A percentile compares a stretch with the other conserved stretches of the same genome.
These are phyloP conservation scores for Cylindrotheca fusiformis DNA, from an alignment of 108 stramenopile genomes.

Conservation along the genomic window DNA sequence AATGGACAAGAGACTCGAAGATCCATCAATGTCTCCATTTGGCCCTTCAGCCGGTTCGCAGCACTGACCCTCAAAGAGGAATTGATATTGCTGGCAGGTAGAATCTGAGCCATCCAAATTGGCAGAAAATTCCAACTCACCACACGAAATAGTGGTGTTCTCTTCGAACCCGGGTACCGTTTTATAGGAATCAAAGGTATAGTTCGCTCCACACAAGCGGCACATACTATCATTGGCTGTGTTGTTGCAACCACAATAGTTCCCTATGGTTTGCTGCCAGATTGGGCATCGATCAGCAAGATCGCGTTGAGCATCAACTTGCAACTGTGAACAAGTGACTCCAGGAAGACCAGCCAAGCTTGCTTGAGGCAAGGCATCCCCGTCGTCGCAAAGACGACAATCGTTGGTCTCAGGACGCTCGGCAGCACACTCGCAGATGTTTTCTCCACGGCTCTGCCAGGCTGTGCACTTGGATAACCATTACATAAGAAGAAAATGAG, in stretches of 20 bases:
- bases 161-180: neutral
- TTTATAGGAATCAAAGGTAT: neutral
- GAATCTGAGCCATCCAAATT: conserved; percentile 1
- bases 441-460: conserved; percentile 26
- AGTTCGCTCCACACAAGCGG: neutral
- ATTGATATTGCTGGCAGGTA: neutral
- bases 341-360: conserved; percentile 10
- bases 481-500: neutral
- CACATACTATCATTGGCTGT: neutral
- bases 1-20: too few relatives aligned
- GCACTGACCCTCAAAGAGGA: neutral
- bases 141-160: conserved; percentile 4
- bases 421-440: conserved; percentile 23
- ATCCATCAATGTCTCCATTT: neutral
- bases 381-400: conserved; percentile 30
- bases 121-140: conserved; percentile 15
- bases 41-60: neutral
- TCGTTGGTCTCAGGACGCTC: conserved; percentile 5
- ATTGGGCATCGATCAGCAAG: conserved; percentile 6
- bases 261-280: conserved; percentile 23
- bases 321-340: conserved; percentile 13
- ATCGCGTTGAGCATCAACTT: conserved; percentile 33
- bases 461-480: conserved; percentile 19
- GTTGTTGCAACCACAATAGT: conserved; percentile 26
- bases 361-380: conserved; percentile 16